Evolutionary conservation across 1,139 yeast species (phyloP).

Genomic region (Debaryomyces robertsiae): DNA sequence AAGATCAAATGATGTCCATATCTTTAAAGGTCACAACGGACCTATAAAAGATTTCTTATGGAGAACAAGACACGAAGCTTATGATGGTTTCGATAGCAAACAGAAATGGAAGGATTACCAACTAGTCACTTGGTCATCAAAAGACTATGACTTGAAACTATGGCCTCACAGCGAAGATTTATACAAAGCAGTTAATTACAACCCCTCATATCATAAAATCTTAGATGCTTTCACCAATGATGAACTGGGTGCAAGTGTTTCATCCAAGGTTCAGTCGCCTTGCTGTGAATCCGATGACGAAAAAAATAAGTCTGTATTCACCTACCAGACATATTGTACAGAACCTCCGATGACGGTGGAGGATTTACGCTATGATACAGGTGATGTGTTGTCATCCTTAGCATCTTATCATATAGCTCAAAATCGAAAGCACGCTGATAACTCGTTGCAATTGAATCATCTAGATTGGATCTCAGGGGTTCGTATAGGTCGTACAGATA

Average conservation of each 20-base stretch:
- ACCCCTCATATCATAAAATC: constrained; percentile 39
- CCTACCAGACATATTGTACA: constrained; percentile 38
- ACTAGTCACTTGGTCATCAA: constrained; percentile 87
- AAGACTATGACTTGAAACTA: constrained; percentile 75
- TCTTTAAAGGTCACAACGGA: constrained; percentile 80
- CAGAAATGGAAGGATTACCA: constrained; percentile 80
- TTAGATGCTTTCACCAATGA: constrained; percentile 24
- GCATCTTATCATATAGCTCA: constrained; percentile 38
- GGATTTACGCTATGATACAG: constrained; percentile 35
- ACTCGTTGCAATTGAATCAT: constrained; percentile 56
- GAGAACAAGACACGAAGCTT: constrained; percentile 59
- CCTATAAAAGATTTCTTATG: constrained; percentile 87
- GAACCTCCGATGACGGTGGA: constrained; percentile 44
- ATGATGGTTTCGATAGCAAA: constrained; percentile 40
- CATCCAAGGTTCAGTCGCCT: neutral
- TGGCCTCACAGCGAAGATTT: constrained; percentile 74
- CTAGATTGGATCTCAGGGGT: constrained; percentile 95
- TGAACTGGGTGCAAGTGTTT: constrained; percentile 23
- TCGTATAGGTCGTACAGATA: constrained; percentile 56
- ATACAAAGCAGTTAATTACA: constrained; percentile 61
- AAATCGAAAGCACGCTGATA: constrained; percentile 28
- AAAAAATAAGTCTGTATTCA: constrained; percentile 16
- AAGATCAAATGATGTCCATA: constrained; percentile 49
- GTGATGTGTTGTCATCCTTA: constrained; percentile 41
- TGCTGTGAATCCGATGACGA: constrained; percentile 7